Base-by-base conservation (phyloP, 371 early-diverging fungal species). In the Coemansia sp. region DNA sequence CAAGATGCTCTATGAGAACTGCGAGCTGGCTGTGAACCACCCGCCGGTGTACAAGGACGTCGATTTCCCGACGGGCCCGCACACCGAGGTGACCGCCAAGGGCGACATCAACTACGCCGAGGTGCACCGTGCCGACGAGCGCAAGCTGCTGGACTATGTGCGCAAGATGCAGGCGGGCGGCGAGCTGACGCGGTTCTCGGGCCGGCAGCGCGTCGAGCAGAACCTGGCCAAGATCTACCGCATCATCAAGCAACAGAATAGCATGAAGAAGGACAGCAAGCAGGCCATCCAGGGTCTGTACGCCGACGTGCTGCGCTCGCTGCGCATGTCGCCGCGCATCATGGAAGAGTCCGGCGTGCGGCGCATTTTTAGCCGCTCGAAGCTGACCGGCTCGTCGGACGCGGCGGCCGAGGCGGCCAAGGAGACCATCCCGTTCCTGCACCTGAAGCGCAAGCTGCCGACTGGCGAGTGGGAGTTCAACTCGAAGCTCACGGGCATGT, bases 11-110 rank as follows among this genome's bases (percentile, higher is more conserved):
- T 84, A 93, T 69, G 90, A 94, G 68, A 94, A 94, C 84, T 92
- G 93, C 80, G 85, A 86, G 61, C 90, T 88, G 52, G 92, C 90
- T 16, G 74, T 94, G 47, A 79, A 82, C 44, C 80, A 80, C 50
- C 82, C 89, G 56, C 95, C 97, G 36, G 89, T 92, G 38, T 96
- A 92, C 85, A 94, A 93, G 83, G 89, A 94, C 83, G 86, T 89
- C 59, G 83, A 79, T 66, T 83, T 86, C 80, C 95, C 95, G 43
- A 94, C 92, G 47, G 87, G 83, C 52, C 97, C 97, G 54, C 82
- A 82, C 63, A 94, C 95, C 9, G 69, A 80, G 60, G 84, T 94
- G 48, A 81, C 88, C 34, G 90, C 86, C 56, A 83, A 83, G 72
- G 97, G 97, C 60, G 87, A 90, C 69, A 88, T 96, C 62, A 72